Evolutionary conservation across 805 yeast species (phyloP), one percentile per base, ranked within the genome.

Genomic region (Wickerhamia fluorescens): DNA sequence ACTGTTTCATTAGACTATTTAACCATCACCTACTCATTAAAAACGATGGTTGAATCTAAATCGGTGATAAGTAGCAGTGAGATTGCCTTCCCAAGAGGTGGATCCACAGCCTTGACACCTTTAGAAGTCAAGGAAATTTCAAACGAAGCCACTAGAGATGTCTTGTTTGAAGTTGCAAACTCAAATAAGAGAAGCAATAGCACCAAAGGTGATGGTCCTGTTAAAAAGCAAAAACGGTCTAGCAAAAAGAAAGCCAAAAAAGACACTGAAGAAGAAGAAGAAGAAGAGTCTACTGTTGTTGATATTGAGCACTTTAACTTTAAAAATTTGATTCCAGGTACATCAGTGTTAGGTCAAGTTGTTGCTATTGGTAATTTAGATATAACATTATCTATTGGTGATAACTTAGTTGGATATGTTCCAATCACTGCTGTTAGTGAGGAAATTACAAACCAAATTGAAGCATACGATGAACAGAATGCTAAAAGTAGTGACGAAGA

Each of bases 51-150:
- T 18, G 20, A 18, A 8, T 10, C 9, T 10, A 50, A 49, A 21
- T 51, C 61, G 23, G 48, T 51, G 24, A 46, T 61, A 29, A 53
- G 55, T 31, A 61, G 59, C 42, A 61, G 54, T 35, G 84, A 78
- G 34, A 61, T 68, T 23, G 66, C 81, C 8, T 92, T 92, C 51
- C 98, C 98, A 28, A 82, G 99, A 75, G 98, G 98, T 44, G 98
- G 98, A 28, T 75, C 80, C 8, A 73, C 89, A 16, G 84, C 76
- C 15, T 69, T 92, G 47, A 74, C 95, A 3, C 87, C 97, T 5
- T 61, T 92, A 41, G 99, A 92, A 58, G 76, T 86, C 41, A 87
- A 86, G 53, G 92, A 86, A 50, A 89, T 89, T 29, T 79, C 95
- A 23, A 87, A 86, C 51, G 94, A 89, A 56, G 99, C 89, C 27